These are phyloP conservation scores for Nyctanthes arbortristis DNA, from an alignment of 257 asterid species.

Conservation along the genomic window DNA sequence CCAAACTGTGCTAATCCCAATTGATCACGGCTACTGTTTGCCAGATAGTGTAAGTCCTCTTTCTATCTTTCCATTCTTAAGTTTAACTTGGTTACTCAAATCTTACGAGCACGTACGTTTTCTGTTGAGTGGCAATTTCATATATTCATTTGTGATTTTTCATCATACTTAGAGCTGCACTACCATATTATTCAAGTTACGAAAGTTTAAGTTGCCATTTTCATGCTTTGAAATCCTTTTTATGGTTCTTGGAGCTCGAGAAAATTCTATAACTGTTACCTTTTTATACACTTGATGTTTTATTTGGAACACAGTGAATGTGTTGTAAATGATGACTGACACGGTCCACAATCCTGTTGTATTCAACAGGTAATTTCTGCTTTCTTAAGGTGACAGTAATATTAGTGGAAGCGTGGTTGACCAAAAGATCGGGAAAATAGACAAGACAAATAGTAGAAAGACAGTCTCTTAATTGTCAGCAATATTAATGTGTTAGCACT, in stretches of 20 bases:
- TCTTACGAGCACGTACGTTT: background rate
- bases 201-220: no score
- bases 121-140: background rate
- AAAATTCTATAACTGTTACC: no score
- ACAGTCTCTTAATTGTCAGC: background rate
- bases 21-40: conserved; percentile 43
- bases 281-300: no score
- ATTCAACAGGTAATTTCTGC: background rate
- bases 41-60: conserved; percentile 31
- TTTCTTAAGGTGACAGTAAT: background rate
- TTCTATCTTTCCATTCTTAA: conserved; percentile 1
- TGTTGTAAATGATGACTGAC: background rate
- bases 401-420: background rate
- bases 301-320: background rate
- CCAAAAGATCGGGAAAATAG: background rate
- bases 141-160: background rate
- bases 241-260: background rate
- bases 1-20: conserved; percentile 32
- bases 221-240: background rate
- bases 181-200: no score
- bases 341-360: background rate
- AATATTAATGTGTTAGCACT: no score
- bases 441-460: background rate
- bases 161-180: background rate
- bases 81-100: background rate